Evolutionary conservation across 306 rosid species (phyloP).

Genomic region (Vigna hirtella): DNA sequence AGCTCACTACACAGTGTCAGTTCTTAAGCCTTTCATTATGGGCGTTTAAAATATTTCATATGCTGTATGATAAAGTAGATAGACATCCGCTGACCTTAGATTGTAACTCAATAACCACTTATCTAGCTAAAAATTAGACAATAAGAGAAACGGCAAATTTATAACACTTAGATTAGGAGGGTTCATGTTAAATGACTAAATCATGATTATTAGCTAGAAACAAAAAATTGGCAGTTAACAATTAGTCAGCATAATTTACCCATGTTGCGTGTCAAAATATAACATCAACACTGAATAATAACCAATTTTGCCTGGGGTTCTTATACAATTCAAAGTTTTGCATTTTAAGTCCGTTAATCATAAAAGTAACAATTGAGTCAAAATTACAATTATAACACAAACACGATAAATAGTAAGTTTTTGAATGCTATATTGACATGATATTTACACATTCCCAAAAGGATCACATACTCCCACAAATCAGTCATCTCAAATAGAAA

Average conservation of each 20-base stretch:
- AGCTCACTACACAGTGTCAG: slow-evolving; percentile 12
- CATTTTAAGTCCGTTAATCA: neutral
- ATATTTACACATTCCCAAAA: neutral
- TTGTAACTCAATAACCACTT: slow-evolving; percentile 19
- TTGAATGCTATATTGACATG: neutral
- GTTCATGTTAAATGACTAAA: slow-evolving; percentile 12
- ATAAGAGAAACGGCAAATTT: slow-evolving; percentile 9
- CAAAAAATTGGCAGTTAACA: slow-evolving; percentile 20
- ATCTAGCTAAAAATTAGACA: slow-evolving; percentile 18
- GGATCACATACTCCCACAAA: slow-evolving; percentile 3
- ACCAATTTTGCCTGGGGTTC: neutral
- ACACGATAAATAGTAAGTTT: slow-evolving; percentile 24
- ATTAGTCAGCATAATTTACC: neutral
- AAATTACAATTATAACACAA: slow-evolving; percentile 9
- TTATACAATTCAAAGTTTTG: neutral
- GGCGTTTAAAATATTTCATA: neutral
- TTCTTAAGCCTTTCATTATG: neutral
- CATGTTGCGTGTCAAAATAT: slow-evolving; percentile 21
- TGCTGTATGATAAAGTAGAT: slow-evolving; percentile 17
- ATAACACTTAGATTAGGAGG: neutral
- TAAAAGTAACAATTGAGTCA: slow-evolving; percentile 21
- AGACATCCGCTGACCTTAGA: neutral
- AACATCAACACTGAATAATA: neutral
- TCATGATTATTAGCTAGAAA: slow-evolving; percentile 31
- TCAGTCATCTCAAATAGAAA: slow-evolving; percentile 38